Percentiles rank a stretch among this genome's conserved stretches.
These are phyloP conservation scores for Phalaenopsis equestris DNA, from an alignment of 106 monocot genomes.

Conservation along the genomic window DNA sequence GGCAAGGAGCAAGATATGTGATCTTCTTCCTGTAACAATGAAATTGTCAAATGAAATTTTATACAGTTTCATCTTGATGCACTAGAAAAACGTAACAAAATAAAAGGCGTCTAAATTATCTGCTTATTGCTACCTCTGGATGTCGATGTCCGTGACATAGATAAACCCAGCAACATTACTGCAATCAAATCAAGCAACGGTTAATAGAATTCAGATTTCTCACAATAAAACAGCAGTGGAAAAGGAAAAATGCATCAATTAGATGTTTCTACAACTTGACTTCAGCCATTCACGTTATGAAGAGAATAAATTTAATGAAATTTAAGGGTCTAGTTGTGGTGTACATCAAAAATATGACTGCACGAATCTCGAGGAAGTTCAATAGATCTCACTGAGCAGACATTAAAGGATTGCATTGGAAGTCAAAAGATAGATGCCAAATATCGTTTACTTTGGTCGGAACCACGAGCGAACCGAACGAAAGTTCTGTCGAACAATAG, in stretches of 20 bases:
- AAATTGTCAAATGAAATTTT: not conserved
- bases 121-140: constrained; percentile 50
- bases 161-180: constrained; percentile 96
- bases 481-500: no score
- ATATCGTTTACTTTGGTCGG: no score
- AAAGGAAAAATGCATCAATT: not conserved
- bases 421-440: no score
- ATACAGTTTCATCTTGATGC: not conserved
- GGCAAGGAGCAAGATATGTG: constrained; percentile 77
- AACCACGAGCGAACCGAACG: no score
- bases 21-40: constrained; percentile 69
- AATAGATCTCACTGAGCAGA: no score
- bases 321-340: not conserved
- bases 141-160: constrained; percentile 76
- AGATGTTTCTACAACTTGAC: not conserved
- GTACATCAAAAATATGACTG: no score
- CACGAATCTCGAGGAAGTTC: no score
- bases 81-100: not conserved
- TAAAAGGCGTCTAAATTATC: not conserved
- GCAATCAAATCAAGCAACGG: constrained; percentile 17
- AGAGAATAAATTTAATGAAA: not conserved
- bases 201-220: constrained; percentile 7
- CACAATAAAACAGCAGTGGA: not conserved
- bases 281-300: not conserved
- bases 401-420: no score